A percentile compares a stretch with the other conserved stretches of the same genome.
These are phyloP conservation scores for Candida tibetensis DNA, from an alignment of 805 yeast species.

Conservation along the genomic window DNA sequence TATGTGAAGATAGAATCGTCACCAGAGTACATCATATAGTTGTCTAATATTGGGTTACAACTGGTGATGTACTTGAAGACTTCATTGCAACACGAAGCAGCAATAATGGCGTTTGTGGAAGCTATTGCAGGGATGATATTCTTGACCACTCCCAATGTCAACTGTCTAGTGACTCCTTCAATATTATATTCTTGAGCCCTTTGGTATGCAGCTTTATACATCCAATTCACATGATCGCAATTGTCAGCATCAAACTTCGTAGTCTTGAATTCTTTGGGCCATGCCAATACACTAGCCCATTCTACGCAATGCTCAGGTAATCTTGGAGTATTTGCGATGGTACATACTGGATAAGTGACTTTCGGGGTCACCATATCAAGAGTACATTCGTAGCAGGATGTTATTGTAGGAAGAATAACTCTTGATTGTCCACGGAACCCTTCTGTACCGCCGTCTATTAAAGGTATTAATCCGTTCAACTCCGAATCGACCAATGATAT, in stretches of 20 bases:
- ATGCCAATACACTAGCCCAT: constrained; percentile 76
- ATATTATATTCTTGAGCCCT: constrained; percentile 70
- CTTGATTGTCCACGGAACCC: constrained; percentile 91
- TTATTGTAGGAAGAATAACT: constrained; percentile 77
- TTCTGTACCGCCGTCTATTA: constrained; percentile 95
- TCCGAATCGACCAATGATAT: constrained; percentile 59
- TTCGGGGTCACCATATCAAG: constrained; percentile 65
- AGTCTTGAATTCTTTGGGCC: constrained; percentile 55
- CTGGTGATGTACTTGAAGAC: constrained; percentile 76
- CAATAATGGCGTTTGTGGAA: constrained; percentile 87
- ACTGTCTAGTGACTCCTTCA: constrained; percentile 66
- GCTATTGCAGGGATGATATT: constrained; percentile 93
- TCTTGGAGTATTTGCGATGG: constrained; percentile 92
- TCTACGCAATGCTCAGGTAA: constrained; percentile 93
- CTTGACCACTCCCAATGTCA: constrained; percentile 85
- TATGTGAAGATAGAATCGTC: constrained; percentile 74
- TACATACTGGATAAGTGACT: constrained; percentile 82
- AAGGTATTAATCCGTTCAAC: constrained; percentile 31
- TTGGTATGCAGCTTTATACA: constrained; percentile 49
- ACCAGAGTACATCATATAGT: constrained; percentile 87
- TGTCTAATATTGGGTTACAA: constrained; percentile 61
- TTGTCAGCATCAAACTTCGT: constrained; percentile 64
- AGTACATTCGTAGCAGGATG: constrained; percentile 93
- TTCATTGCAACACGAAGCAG: constrained; percentile 86
- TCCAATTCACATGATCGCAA: constrained; percentile 61